A percentile compares a stretch with the other conserved stretches of the same genome.
Evolutionary conservation across 768 basidiomycete genomes (phyloP).

Genomic region (Gloeopeniophorella convolvens): DNA sequence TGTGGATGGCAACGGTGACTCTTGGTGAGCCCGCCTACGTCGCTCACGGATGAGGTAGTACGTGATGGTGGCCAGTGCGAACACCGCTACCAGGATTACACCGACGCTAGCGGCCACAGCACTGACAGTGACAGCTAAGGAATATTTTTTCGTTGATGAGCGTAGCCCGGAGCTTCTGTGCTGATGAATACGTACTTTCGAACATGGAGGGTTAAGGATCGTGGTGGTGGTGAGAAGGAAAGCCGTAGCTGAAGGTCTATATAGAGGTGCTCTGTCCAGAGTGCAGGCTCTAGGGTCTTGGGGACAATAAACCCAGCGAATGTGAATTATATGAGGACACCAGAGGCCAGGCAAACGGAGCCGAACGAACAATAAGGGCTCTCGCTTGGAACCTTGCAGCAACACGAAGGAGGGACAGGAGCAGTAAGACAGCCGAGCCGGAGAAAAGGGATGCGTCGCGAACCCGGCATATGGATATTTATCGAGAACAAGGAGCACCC

Average conservation of each 20-base stretch:
- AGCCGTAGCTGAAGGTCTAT: background rate
- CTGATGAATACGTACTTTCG: no score
- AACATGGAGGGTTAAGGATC: no score
- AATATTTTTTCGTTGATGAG: no score
- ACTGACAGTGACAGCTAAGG: background rate
- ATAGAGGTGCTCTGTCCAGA: background rate
- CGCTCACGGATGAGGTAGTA: background rate
- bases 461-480: no score
- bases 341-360: background rate
- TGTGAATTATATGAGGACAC: background rate
- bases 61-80: background rate
- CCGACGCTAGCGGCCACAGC: background rate
- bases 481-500: no score
- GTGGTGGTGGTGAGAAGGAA: background rate
- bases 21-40: background rate
- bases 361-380: constrained; percentile 1
- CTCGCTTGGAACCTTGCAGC: background rate
- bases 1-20: background rate
- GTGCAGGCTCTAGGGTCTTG: background rate
- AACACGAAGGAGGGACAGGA: background rate
- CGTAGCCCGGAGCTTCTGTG: no score
- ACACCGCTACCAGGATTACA: background rate
- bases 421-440: background rate
- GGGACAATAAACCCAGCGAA: background rate
- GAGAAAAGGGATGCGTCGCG: no score